phyloP scores from a whole-genome alignment of 2,329 filamentous ascomycete species.

The Beauveria sp. region DNA sequence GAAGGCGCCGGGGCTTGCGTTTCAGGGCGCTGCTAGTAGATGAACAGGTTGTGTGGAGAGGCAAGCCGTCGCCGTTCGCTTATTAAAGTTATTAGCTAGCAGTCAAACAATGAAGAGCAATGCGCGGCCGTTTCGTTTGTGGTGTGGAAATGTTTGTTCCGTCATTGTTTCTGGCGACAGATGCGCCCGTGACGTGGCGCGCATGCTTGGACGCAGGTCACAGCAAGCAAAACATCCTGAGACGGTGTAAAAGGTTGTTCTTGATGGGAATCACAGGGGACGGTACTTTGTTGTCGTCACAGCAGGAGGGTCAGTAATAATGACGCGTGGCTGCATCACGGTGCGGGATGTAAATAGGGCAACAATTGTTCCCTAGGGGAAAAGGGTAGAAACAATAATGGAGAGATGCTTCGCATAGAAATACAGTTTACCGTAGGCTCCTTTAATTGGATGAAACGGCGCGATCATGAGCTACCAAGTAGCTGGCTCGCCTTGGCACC shows the following conservation, averaged over 20 bases:
- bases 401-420: no score
- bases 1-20: not conserved
- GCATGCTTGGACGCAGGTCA: not conserved
- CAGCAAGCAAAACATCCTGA: not conserved
- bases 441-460: not conserved
- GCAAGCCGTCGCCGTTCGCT: not conserved
- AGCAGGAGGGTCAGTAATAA: not conserved
- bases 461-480: not conserved
- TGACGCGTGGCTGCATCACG: no score
- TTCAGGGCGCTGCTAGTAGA: slow-evolving; percentile 8
- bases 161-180: not conserved
- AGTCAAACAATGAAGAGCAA: no score
- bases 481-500: not conserved
- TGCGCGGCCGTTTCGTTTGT: not conserved
- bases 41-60: not conserved
- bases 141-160: not conserved
- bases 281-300: not conserved
- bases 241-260: no score
- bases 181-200: not conserved
- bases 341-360: no score
- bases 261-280: not conserved
- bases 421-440: not conserved
- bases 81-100: no score
- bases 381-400: no score
- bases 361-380: no score